A percentile compares a stretch with the other conserved stretches of the same genome.
These are phyloP conservation scores for Mycena galericulata DNA, from an alignment of 768 basidiomycete species.

Conservation along the genomic window DNA sequence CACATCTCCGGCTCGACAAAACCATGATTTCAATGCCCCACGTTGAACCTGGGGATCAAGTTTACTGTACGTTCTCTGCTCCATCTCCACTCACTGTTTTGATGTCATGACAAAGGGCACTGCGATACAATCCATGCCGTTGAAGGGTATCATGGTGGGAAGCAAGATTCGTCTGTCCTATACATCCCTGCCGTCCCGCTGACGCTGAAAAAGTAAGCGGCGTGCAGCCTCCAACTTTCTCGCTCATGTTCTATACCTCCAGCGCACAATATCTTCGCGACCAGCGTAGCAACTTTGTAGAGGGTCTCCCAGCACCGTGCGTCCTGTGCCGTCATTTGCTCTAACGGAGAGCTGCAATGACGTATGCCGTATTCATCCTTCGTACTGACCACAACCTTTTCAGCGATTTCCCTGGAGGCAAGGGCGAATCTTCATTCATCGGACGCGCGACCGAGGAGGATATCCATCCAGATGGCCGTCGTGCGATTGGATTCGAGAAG, in stretches of 20 bases:
- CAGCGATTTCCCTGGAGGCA: slow-evolving; percentile 66
- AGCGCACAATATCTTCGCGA: slow-evolving; percentile 63
- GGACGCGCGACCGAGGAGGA: slow-evolving; percentile 52
- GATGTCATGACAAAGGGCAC: slow-evolving; percentile 54
- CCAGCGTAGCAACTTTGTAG: slow-evolving; percentile 59
- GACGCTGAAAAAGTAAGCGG: slow-evolving; percentile 59
- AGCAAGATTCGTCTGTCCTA: slow-evolving; percentile 64
- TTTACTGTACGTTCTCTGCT: slow-evolving; percentile 56
- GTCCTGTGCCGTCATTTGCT: slow-evolving; percentile 34
- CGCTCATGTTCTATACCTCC: neutral
- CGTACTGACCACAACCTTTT: slow-evolving; percentile 58
- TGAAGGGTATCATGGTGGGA: slow-evolving; percentile 59
- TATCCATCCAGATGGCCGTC: slow-evolving; percentile 48
- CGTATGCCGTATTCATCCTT: too few species aligned
- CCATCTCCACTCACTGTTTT: neutral
- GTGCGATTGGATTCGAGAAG: slow-evolving; percentile 56
- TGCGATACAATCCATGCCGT: slow-evolving; percentile 70
- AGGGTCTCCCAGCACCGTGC: slow-evolving; percentile 64
- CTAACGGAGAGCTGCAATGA: too few species aligned
- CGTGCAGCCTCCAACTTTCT: neutral
- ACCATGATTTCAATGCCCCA: slow-evolving; percentile 70
- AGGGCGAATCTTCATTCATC: slow-evolving; percentile 59
- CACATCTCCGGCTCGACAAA: slow-evolving; percentile 66
- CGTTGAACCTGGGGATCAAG: slow-evolving; percentile 59
- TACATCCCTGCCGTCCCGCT: slow-evolving; percentile 69